Percentiles rank a stretch among this genome's conserved stretches.
phyloP scores from a whole-genome alignment of 2,329 filamentous ascomycete species.

The Amesomyces nigricolor region DNA sequence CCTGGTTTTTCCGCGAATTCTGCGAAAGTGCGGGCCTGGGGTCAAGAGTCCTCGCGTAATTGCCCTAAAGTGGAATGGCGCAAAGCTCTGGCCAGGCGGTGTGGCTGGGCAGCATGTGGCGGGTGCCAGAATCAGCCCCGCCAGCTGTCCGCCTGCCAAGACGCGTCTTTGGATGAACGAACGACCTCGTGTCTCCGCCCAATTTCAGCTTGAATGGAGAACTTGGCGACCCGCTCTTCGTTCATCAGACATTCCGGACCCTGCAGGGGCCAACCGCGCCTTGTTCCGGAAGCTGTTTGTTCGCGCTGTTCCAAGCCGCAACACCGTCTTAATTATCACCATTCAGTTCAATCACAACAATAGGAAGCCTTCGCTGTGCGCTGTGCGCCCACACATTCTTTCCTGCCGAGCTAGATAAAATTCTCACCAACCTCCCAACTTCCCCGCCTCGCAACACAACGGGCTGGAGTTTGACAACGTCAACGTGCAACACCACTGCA shows the following conservation, averaged over 20 bases:
- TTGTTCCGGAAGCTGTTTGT: conserved; percentile 1
- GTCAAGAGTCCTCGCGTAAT: conserved; percentile 23
- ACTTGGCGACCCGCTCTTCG: conserved; percentile 12
- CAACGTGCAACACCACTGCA: conserved; percentile 6
- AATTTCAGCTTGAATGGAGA: conserved; percentile 12
- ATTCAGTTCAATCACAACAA: neutral
- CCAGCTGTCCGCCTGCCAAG: conserved; percentile 14
- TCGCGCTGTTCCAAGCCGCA: conserved; percentile 12
- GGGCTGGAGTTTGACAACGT: neutral
- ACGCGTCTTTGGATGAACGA: neutral
- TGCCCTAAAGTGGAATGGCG: conserved; percentile 24
- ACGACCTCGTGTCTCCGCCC: conserved; percentile 13
- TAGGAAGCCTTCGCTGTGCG: conserved; percentile 14
- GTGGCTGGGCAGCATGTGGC: conserved; percentile 8
- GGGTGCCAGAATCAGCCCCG: conserved; percentile 9
- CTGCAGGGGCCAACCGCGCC: conserved; percentile 14
- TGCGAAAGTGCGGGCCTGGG: conserved; percentile 27
- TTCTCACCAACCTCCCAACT: neutral
- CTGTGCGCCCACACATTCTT: conserved; percentile 24
- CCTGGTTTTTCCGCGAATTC: conserved; percentile 26
- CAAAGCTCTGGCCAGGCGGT: neutral
- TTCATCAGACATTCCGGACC: conserved; percentile 18
- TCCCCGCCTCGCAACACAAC: neutral
- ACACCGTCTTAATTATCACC: conserved; percentile 10
- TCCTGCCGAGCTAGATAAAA: neutral